Percentiles rank a stretch among this genome's conserved stretches.
Conservation (phyloP, 352 stramenopile genomes). For the Pelagophyceae sp. region DNA sequence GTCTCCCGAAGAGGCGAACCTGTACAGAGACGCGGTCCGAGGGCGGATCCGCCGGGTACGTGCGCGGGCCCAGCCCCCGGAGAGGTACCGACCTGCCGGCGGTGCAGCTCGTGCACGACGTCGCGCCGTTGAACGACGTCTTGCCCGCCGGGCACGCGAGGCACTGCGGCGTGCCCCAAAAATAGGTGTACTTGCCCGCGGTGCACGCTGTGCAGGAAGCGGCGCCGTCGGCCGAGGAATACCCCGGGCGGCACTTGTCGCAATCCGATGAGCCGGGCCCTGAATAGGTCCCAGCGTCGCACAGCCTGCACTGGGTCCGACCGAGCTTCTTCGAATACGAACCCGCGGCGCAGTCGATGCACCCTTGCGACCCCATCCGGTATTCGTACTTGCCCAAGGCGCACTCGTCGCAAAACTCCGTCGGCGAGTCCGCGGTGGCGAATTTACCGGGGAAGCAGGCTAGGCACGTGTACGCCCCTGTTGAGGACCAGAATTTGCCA, state of each 20-base stretch:
- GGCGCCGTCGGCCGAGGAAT: background rate
- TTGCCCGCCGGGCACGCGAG: background rate
- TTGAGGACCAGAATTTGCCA: background rate
- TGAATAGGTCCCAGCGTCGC: no score
- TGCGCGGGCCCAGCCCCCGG: no score
- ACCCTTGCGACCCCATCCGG: background rate
- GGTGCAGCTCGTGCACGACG: background rate
- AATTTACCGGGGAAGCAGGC: background rate
- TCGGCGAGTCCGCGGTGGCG: background rate
- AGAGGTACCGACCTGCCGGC: no score
- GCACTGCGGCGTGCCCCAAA: background rate
- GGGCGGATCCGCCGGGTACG: no score
- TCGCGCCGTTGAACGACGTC: background rate
- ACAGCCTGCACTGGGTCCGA: no score
- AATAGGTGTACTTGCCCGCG: background rate
- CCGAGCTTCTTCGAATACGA: no score
- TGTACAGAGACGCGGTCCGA: no score
- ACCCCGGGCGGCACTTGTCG: background rate
- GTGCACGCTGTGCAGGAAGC: background rate
- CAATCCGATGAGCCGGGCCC: no score
- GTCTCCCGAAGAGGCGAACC: background rate
- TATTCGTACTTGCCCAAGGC: background rate
- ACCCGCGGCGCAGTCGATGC: background rate
- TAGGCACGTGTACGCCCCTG: background rate
- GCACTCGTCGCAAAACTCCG: background rate